Evolutionary conservation across 192 early-diverging fungal species (phyloP).

Genomic region (Linnemannia hyalina): DNA sequence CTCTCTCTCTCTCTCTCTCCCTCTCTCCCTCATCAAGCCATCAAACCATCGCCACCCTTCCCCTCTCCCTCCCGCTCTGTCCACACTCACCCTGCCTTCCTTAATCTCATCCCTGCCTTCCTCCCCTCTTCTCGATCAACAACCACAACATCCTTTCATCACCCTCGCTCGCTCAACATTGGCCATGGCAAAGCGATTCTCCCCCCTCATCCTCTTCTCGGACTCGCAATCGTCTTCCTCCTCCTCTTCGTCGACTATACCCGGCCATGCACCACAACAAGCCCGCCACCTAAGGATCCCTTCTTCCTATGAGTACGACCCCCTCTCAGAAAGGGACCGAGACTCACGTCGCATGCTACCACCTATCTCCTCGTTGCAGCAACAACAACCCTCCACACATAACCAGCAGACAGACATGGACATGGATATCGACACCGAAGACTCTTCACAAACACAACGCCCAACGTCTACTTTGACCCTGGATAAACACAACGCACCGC

Average conservation of each 20-base stretch:
- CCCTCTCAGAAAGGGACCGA: not conserved
- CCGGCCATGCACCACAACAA: conserved; percentile 4
- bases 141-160: not conserved
- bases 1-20: not conserved
- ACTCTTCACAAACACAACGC: not conserved
- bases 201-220: conserved; percentile 44
- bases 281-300: not conserved
- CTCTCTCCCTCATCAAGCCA: not conserved
- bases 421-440: conserved; percentile 14
- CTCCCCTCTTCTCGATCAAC: not conserved
- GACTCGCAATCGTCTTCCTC: conserved; percentile 3
- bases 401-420: conserved; percentile 12
- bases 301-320: not conserved
- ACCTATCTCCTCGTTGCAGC: not conserved
- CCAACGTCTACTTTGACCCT: not conserved
- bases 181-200: conserved; percentile 24
- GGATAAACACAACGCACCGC: not conserved
- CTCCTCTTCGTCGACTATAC: not conserved
- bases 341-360: not conserved
- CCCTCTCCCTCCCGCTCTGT: not conserved
- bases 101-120: not conserved
- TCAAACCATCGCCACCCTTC: conserved; percentile 9
- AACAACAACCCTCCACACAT: not conserved
- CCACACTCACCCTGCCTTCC: not conserved
- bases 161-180: not conserved